Conservation (phyloP, 176 grass and related monocot genomes). For the Oryza nivara region DNA sequence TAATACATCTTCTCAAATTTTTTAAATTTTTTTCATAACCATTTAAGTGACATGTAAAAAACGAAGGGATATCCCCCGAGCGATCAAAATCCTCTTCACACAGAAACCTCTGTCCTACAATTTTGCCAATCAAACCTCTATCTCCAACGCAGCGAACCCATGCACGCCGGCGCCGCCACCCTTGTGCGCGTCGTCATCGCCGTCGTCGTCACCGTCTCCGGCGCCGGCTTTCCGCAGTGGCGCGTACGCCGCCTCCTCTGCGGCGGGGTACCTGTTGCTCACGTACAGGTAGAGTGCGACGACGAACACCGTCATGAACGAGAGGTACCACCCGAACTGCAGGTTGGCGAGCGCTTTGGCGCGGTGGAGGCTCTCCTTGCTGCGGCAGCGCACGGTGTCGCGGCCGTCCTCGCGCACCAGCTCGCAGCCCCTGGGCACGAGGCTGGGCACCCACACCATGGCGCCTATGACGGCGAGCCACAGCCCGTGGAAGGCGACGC, state of each 20-base stretch:
- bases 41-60: too few species aligned
- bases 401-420: slow-evolving; percentile 62
- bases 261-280: slow-evolving; percentile 45
- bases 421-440: slow-evolving; percentile 56
- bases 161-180: not conserved
- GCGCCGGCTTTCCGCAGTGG: slow-evolving; percentile 28
- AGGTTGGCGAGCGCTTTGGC: slow-evolving; percentile 74
- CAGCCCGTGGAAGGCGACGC: slow-evolving; percentile 68
- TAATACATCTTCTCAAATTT: too few species aligned
- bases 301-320: slow-evolving; percentile 52
- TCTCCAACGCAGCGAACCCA: slow-evolving; percentile 46
- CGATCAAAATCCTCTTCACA: too few species aligned
- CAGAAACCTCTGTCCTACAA: not conserved
- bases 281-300: slow-evolving; percentile 51
- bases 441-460: slow-evolving; percentile 64
- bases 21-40: too few species aligned
- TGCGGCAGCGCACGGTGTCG: slow-evolving; percentile 53
- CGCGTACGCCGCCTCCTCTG: slow-evolving; percentile 42
- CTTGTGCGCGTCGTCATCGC: slow-evolving; percentile 20
- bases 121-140: slow-evolving; percentile 41
- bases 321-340: slow-evolving; percentile 69
- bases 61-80: too few species aligned
- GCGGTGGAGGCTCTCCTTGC: slow-evolving; percentile 52
- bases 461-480: slow-evolving; percentile 68
- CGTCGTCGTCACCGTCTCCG: not conserved